These are phyloP conservation scores for Macrolepiota albuminosa DNA, from an alignment of 768 basidiomycete genomes.

Conservation along the genomic window DNA sequence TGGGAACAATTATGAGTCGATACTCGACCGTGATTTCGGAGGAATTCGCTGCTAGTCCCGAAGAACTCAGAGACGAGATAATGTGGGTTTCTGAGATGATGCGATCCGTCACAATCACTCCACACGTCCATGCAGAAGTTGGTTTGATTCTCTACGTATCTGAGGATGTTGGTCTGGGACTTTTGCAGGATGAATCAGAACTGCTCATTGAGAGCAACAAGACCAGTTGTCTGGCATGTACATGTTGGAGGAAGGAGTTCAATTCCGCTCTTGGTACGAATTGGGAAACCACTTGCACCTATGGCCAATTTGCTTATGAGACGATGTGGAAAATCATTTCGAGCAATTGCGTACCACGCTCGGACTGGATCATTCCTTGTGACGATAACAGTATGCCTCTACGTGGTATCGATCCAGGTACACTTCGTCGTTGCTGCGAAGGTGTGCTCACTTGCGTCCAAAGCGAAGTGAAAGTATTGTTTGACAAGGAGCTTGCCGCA, in stretches of 20 bases:
- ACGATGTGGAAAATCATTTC: not conserved
- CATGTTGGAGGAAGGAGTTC: not conserved
- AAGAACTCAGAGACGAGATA: not conserved
- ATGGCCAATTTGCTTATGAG: not conserved
- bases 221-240: no score
- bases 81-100: no score
- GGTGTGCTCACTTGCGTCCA: no score
- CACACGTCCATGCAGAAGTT: no score
- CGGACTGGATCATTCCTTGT: not conserved
- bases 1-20: not conserved
- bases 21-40: not conserved
- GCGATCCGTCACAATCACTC: no score
- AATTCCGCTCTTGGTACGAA: not conserved
- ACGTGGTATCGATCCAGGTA: not conserved
- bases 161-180: no score
- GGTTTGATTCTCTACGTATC: no score
- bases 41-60: not conserved
- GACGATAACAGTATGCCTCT: not conserved
- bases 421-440: no score
- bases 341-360: not conserved
- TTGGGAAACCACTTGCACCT: not conserved
- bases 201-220: no score
- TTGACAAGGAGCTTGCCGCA: not conserved
- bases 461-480: not conserved
- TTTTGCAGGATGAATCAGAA: no score